A percentile compares a stretch with the other conserved stretches of the same genome.
Conservation (phyloP, 495 filamentous ascomycete genomes). For the Xylaria telfairii region DNA sequence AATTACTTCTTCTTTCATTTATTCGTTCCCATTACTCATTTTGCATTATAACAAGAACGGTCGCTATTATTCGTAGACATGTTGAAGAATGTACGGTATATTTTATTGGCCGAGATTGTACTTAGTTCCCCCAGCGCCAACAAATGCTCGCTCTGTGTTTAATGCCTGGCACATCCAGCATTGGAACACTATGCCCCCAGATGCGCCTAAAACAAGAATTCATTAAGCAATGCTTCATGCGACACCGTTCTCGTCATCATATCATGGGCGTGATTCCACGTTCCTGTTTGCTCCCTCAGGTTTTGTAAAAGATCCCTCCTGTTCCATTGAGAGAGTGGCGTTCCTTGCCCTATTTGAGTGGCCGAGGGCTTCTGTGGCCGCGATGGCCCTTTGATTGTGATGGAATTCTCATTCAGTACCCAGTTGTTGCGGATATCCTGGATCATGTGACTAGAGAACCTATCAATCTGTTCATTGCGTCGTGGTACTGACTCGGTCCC, state of each 20-base stretch:
- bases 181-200: constrained; percentile 5
- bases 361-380: constrained; percentile 29
- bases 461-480: constrained; percentile 32
- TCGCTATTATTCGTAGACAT: neutral
- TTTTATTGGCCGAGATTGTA: neutral
- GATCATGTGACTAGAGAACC: constrained; percentile 43
- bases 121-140: neutral
- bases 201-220: constrained; percentile 32
- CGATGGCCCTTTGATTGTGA: constrained; percentile 43
- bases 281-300: constrained; percentile 29
- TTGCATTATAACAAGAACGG: neutral
- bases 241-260: constrained; percentile 20
- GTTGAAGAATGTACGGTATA: neutral
- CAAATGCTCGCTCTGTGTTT: neutral
- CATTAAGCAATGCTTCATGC: constrained; percentile 24
- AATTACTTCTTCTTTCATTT: neutral
- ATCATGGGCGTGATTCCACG: constrained; percentile 41
- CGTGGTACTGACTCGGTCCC: constrained; percentile 1
- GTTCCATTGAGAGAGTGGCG: constrained; percentile 33
- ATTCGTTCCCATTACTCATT: neutral
- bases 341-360: constrained; percentile 41
- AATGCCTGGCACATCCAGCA: neutral
- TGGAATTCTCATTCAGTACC: constrained; percentile 37
- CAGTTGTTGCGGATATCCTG: constrained; percentile 48
- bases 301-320: constrained; percentile 29